Conservation (phyloP, 257 asterid genomes). For the Solanum ossicruentum region DNA sequence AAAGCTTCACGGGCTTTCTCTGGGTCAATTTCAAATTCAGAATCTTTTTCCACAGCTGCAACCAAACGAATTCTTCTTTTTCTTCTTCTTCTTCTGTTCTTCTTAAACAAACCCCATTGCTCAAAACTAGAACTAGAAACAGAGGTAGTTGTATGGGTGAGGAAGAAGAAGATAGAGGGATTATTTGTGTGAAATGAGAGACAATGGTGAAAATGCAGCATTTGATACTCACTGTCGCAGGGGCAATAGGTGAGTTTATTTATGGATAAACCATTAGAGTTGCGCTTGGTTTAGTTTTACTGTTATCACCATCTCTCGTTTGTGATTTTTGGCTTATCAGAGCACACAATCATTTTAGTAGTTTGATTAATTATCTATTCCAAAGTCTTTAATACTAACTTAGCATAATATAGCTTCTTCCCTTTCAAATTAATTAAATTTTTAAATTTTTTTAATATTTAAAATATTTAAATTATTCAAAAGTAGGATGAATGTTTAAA, state of each 20-base stretch:
- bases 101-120: background rate
- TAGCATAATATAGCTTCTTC: no score
- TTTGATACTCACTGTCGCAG: background rate
- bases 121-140: background rate
- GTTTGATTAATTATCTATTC: no score
- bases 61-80: background rate
- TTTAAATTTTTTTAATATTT: no score
- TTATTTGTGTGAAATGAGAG: background rate
- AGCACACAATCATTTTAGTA: no score
- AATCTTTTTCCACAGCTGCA: slow-evolving; percentile 34
- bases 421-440: no score
- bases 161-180: background rate
- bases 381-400: no score
- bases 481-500: no score
- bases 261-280: background rate
- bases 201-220: background rate
- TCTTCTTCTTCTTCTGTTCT: background rate
- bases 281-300: background rate
- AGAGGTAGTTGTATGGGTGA: background rate
- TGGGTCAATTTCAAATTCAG: slow-evolving; percentile 54
- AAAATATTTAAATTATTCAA: no score
- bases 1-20: slow-evolving; percentile 79
- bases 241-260: background rate
- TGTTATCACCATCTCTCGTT: no score
- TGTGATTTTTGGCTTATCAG: no score